Percentiles rank a stretch among this genome's conserved stretches.
phyloP scores from a whole-genome alignment of 345 rosid species.

The Leavenworthia alabamica region DNA sequence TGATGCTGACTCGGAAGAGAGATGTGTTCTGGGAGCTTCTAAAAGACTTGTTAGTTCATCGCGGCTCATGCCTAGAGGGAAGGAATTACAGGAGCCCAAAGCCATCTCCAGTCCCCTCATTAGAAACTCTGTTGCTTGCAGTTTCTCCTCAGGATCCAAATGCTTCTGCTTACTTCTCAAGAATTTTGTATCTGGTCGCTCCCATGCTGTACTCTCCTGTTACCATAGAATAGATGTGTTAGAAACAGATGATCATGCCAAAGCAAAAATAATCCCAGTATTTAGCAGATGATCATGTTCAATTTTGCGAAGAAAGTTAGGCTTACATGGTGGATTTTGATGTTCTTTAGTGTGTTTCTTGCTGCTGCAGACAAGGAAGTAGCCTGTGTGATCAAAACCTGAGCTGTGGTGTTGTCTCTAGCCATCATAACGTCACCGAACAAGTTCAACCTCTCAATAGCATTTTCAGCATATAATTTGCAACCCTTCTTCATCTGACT shows the following conservation, averaged over 20 bases:
- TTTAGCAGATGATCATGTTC: neutral
- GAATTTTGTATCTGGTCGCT: slow-evolving; percentile 47
- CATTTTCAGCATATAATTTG: slow-evolving; percentile 51
- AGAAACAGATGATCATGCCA: neutral
- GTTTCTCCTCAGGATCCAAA: slow-evolving; percentile 26
- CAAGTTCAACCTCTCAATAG: slow-evolving; percentile 47
- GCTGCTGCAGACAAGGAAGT: slow-evolving; percentile 35
- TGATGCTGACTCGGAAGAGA: slow-evolving; percentile 28
- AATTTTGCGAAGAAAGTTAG: neutral
- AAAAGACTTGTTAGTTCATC: slow-evolving; percentile 30
- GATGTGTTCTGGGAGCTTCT: slow-evolving; percentile 24
- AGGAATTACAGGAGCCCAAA: slow-evolving; percentile 38
- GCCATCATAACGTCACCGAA: slow-evolving; percentile 49
- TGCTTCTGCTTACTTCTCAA: slow-evolving; percentile 21
- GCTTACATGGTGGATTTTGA: slow-evolving; percentile 45
- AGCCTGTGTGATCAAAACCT: slow-evolving; percentile 37
- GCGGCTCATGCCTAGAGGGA: slow-evolving; percentile 39
- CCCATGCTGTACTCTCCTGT: slow-evolving; percentile 53
- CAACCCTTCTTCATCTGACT: slow-evolving; percentile 39
- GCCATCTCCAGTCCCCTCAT: slow-evolving; percentile 54
- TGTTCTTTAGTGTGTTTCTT: slow-evolving; percentile 35
- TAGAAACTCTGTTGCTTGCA: slow-evolving; percentile 40
- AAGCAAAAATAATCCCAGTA: neutral
- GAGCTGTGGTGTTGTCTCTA: slow-evolving; percentile 39
- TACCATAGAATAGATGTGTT: slow-evolving; percentile 1